Evolutionary conservation across 208 protist genomes (phyloP), one percentile per base, ranked within the genome.

Genomic region (Trypanosoma mega): DNA sequence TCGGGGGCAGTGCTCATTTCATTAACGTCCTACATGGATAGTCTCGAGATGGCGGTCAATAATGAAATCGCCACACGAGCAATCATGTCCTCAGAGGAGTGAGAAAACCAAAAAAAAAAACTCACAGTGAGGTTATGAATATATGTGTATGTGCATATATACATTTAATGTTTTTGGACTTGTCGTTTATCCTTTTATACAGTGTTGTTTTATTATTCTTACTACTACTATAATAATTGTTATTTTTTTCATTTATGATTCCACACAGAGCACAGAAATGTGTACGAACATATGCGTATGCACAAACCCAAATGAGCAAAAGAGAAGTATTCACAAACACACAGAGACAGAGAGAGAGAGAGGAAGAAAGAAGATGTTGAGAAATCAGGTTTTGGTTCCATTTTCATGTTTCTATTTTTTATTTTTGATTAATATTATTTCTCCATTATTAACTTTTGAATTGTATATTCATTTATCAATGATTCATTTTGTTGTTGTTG

Each of bases 181-280:
- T 47, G 27, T 47, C 57, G 51, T 57, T 47, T 34, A 48, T 58
- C 44, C 56, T 69, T 60, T 61, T 49, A 46, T 51, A 23, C 41
- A 20, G 53, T 56, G 61, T 70, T 49, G 41, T 49, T 61, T 48
- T 44, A 29, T 46, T 55, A 7, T 54, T 55, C 24, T 71, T 71
- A 14, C 43, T 47, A 46, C 50, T 61, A 48, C 64, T 34, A 33
- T 29, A 47, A 43, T 62, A 29, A 24, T 16, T 37, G 5, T 21
- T 70, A 58, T 41, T 29, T 21, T 6, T 34, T n/a, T 58, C n/a
- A 20, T 31, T 30, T 58, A 44, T 49, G n/a, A n/a, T n/a, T n/a
- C n/a, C n/a, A n/a, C n/a, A n/a, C n/a, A n/a, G n/a, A n/a, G n/a
- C n/a, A n/a, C n/a, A n/a, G n/a, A n/a, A n/a, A n/a, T n/a, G n/a